Evolutionary conservation across 306 rosid genomes (phyloP).

Genomic region (Prunus persica): DNA sequence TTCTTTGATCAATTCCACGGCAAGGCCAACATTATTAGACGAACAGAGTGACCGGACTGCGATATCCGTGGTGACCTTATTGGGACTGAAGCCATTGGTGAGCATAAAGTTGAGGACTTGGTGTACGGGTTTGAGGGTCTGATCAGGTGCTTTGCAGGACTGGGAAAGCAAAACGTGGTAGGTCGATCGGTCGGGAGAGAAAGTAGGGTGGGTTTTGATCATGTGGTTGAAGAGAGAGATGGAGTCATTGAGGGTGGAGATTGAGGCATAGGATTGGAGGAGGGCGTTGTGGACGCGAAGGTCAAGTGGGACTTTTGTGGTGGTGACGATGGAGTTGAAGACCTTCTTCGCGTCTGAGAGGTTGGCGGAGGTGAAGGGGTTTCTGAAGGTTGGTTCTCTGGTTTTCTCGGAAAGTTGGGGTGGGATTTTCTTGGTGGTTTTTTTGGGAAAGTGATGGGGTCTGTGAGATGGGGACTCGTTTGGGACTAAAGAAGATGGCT

Average conservation of each 20-base stretch:
- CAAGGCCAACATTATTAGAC: slow-evolving; percentile 48
- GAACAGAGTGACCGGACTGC: slow-evolving; percentile 64
- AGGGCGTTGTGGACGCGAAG: slow-evolving; percentile 52
- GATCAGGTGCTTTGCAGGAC: slow-evolving; percentile 43
- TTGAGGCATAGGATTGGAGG: slow-evolving; percentile 66
- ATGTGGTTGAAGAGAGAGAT: slow-evolving; percentile 68
- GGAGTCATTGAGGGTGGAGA: slow-evolving; percentile 63
- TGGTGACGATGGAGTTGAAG: slow-evolving; percentile 46
- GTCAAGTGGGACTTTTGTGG: slow-evolving; percentile 31
- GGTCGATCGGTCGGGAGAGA: slow-evolving; percentile 70
- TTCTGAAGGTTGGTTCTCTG: neutral
- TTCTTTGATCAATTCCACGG: slow-evolving; percentile 50
- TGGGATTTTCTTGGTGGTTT: slow-evolving; percentile 7
- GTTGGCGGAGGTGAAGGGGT: slow-evolving; percentile 54
- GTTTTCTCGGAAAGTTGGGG: slow-evolving; percentile 19
- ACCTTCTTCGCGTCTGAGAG: slow-evolving; percentile 63
- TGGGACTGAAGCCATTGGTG: slow-evolving; percentile 47
- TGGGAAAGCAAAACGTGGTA: slow-evolving; percentile 60
- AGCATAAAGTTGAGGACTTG: slow-evolving; percentile 71
- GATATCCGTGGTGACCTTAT: slow-evolving; percentile 59
- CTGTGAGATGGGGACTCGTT: slow-evolving; percentile 21
- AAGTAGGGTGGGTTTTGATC: slow-evolving; percentile 47
- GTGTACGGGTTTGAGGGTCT: slow-evolving; percentile 53
- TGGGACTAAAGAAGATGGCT: slow-evolving; percentile 33
- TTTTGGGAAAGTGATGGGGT: slow-evolving; percentile 32